Evolutionary conservation across 768 basidiomycete genomes (phyloP).

Genomic region (Tylopilus felleus): DNA sequence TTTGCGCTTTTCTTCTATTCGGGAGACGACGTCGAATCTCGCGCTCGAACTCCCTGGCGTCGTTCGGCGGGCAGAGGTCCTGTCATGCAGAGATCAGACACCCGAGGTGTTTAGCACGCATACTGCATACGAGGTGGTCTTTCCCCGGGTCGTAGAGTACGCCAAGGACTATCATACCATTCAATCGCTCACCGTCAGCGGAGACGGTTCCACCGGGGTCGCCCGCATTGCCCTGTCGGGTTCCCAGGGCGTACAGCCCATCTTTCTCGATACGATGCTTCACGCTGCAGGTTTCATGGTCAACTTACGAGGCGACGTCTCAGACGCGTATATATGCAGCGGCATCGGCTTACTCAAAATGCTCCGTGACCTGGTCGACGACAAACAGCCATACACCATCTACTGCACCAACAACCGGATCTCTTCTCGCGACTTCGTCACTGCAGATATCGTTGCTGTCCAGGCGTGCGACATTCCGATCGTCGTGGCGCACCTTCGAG

Average conservation of each 20-base stretch:
- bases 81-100: slow-evolving; percentile 24
- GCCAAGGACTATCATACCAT: slow-evolving; percentile 56
- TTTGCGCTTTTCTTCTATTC: slow-evolving; percentile 36
- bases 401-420: slow-evolving; percentile 48
- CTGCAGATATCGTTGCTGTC: slow-evolving; percentile 52
- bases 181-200: slow-evolving; percentile 47
- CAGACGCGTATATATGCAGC: slow-evolving; percentile 64
- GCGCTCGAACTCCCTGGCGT: slow-evolving; percentile 34
- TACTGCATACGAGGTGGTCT: slow-evolving; percentile 62
- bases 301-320: slow-evolving; percentile 49
- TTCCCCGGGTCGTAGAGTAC: slow-evolving; percentile 67
- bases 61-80: slow-evolving; percentile 30
- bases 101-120: slow-evolving; percentile 53
- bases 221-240: slow-evolving; percentile 47
- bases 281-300: slow-evolving; percentile 70
- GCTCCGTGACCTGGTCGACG: slow-evolving; percentile 41
- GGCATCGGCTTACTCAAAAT: slow-evolving; percentile 48
- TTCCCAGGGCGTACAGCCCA: slow-evolving; percentile 44
- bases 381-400: slow-evolving; percentile 43
- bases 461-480: slow-evolving; percentile 32
- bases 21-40: slow-evolving; percentile 38
- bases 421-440: slow-evolving; percentile 42
- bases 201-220: slow-evolving; percentile 47
- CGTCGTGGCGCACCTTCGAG: slow-evolving; percentile 55
- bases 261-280: slow-evolving; percentile 65